A percentile compares a stretch with the other conserved stretches of the same genome.
Conservation (phyloP, 23 red algal species). For the Gracilaria gracilis region DNA sequence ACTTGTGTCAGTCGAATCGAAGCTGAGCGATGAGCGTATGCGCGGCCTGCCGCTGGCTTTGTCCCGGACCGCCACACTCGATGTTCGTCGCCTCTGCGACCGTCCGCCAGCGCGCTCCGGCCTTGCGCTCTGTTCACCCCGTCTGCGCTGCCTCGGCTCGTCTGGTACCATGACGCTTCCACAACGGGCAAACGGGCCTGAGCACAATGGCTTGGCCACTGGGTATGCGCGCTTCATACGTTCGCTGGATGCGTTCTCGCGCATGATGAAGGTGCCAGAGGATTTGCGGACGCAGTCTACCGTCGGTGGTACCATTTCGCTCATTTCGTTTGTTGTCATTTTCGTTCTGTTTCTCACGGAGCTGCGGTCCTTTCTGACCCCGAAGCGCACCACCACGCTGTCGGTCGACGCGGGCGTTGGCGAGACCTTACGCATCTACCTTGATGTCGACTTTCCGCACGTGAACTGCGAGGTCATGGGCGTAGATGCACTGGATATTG, state of each 20-base stretch:
- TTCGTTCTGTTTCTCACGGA: conserved; percentile 82
- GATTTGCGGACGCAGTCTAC: conserved; percentile 86
- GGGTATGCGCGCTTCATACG: conserved; percentile 61
- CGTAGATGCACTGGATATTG: conserved; percentile 84
- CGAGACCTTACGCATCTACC: conserved; percentile 73
- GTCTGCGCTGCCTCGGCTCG: not conserved
- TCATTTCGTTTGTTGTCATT: conserved; percentile 79
- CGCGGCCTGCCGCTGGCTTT: not conserved
- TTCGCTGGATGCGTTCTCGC: conserved; percentile 87
- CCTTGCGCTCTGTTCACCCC: not conserved
- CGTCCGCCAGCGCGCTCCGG: conserved; percentile 6
- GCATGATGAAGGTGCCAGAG: conserved; percentile 87
- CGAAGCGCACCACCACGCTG: conserved; percentile 54
- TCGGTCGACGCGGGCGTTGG: conserved; percentile 76
- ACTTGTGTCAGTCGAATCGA: conserved; percentile 23
- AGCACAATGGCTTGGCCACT: not conserved
- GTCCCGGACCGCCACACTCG: not conserved
- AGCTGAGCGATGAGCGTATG: not conserved
- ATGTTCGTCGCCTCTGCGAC: not conserved
- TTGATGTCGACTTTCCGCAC: conserved; percentile 87
- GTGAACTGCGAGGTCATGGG: conserved; percentile 89
- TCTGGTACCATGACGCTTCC: conserved; percentile 5
- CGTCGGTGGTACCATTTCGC: conserved; percentile 77
- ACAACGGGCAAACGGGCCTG: not conserved
- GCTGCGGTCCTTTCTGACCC: conserved; percentile 62